phyloP scores from a whole-genome alignment of 2,329 filamentous ascomycete genomes.

The Talaromyces sp. region DNA sequence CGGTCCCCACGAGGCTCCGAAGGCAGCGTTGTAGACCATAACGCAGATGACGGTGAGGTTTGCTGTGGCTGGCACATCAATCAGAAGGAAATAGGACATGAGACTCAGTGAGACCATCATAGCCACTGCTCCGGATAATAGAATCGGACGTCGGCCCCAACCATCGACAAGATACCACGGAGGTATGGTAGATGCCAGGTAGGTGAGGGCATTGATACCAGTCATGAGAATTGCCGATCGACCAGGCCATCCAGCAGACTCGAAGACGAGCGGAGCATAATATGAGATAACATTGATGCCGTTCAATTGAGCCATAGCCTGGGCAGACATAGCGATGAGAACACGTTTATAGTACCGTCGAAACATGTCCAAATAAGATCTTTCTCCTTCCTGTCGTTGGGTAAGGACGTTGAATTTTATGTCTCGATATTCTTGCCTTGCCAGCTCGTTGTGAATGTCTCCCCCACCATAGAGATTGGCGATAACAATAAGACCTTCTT shows the following conservation, averaged over 20 bases:
- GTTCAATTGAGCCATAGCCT: conserved; percentile 92
- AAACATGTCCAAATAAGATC: conserved; percentile 93
- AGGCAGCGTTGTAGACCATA: conserved; percentile 97
- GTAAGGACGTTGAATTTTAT: conserved; percentile 98
- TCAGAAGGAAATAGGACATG: conserved; percentile 93
- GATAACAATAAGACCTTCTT: conserved; percentile 97
- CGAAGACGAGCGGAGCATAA: conserved; percentile 94
- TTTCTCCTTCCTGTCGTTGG: conserved; percentile 89
- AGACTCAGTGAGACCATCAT: conserved; percentile 85
- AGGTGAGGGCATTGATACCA: conserved; percentile 89
- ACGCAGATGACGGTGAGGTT: conserved; percentile 88
- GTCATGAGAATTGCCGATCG: conserved; percentile 94
- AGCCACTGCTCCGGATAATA: conserved; percentile 81
- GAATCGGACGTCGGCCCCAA: conserved; percentile 83
- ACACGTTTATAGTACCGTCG: conserved; percentile 84
- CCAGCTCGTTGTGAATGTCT: conserved; percentile 89
- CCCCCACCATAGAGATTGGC: conserved; percentile 95
- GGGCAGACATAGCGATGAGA: conserved; percentile 98
- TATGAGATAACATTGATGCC: conserved; percentile 99
- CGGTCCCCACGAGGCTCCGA: conserved; percentile 95
- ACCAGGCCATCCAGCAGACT: conserved; percentile 92
- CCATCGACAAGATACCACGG: conserved; percentile 96
- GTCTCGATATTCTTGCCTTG: conserved; percentile 92
- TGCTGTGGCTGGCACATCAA: conserved; percentile 73
- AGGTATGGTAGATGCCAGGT: conserved; percentile 86